These are phyloP conservation scores for Catunica adiposa DNA, from an alignment of 2,329 filamentous ascomycete genomes.

Conservation along the genomic window DNA sequence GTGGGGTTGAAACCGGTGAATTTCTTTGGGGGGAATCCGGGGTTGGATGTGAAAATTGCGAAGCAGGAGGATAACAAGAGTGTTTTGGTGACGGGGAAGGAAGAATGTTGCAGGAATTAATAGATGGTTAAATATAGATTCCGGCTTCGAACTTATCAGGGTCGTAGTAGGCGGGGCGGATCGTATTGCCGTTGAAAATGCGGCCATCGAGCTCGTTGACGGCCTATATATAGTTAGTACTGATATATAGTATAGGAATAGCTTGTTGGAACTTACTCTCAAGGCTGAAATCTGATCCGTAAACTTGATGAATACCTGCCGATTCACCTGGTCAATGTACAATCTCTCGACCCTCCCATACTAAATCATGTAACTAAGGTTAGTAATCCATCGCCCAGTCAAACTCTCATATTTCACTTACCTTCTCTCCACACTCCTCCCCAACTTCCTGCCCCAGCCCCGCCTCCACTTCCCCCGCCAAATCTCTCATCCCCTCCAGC, in stretches of 20 bases:
- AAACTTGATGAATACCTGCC: constrained; percentile 83
- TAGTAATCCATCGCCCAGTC: too few species aligned
- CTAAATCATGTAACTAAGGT: too few species aligned
- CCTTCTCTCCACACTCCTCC: constrained; percentile 77
- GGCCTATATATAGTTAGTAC: constrained; percentile 36
- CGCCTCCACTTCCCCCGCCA: constrained; percentile 59
- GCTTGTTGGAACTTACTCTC: constrained; percentile 39
- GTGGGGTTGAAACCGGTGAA: constrained; percentile 36
- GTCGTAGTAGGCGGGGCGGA: constrained; percentile 70
- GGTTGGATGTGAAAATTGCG: constrained; percentile 31
- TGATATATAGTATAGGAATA: background rate
- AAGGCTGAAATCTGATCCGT: constrained; percentile 71
- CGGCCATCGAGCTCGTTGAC: constrained; percentile 80
- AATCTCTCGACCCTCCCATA: constrained; percentile 73
- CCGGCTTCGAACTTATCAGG: constrained; percentile 65
- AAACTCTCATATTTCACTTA: too few species aligned
- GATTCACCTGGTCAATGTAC: constrained; percentile 48
- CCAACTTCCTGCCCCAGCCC: constrained; percentile 86
- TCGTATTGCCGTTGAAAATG: constrained; percentile 73
- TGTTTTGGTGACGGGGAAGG: constrained; percentile 15
- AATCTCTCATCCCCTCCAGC: constrained; percentile 63
- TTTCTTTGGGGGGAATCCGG: constrained; percentile 36
- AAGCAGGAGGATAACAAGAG: constrained; percentile 23
- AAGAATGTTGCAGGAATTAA: background rate
- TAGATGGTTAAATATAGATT: constrained; percentile 26